These are phyloP conservation scores for Neonectria ditissima DNA, from an alignment of 2,329 filamentous ascomycete species.

Conservation along the genomic window DNA sequence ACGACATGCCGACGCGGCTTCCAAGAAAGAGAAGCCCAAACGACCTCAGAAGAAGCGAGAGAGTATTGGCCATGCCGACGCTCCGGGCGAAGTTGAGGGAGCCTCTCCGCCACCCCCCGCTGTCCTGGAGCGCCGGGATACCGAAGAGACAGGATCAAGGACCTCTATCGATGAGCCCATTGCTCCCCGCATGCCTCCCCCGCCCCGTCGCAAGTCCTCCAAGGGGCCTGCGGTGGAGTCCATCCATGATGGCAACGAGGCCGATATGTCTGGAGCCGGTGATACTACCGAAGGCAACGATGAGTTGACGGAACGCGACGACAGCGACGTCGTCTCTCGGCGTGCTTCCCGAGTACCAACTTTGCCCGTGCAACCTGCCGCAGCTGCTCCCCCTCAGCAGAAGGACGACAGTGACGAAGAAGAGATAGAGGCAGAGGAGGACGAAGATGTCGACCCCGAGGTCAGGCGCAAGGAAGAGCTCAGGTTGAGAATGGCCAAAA, in stretches of 20 bases:
- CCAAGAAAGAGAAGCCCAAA: conserved; percentile 91
- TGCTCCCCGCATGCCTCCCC: conserved; percentile 53
- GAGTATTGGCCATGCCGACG: conserved; percentile 49
- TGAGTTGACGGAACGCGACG: conserved; percentile 76
- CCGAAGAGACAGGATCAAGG: conserved; percentile 60
- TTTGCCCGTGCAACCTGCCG: conserved; percentile 45
- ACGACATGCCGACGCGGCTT: conserved; percentile 79
- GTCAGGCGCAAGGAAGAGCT: conserved; percentile 86
- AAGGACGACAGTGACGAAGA: conserved; percentile 70
- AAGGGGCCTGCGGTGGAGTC: conserved; percentile 57
- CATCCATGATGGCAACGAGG: conserved; percentile 71
- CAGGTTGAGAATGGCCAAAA: conserved; percentile 95
- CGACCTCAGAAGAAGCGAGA: conserved; percentile 77
- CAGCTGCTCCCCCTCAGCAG: conserved; percentile 33
- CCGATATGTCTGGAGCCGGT: conserved; percentile 73
- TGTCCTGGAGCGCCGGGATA: conserved; percentile 60
- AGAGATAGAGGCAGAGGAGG: conserved; percentile 78
- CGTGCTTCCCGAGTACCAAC: conserved; percentile 54
- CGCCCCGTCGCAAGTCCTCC: conserved; percentile 66
- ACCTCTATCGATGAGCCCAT: conserved; percentile 62
- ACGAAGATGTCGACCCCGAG: conserved; percentile 90
- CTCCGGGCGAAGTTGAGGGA: conserved; percentile 46
- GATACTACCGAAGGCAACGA: conserved; percentile 73
- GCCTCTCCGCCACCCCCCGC: conserved; percentile 44
- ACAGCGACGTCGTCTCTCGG: conserved; percentile 72